Evolutionary conservation across 2,329 filamentous ascomycete species (phyloP), one percentile per base, ranked within the genome.

Genomic region (Penicillium occitanis): DNA sequence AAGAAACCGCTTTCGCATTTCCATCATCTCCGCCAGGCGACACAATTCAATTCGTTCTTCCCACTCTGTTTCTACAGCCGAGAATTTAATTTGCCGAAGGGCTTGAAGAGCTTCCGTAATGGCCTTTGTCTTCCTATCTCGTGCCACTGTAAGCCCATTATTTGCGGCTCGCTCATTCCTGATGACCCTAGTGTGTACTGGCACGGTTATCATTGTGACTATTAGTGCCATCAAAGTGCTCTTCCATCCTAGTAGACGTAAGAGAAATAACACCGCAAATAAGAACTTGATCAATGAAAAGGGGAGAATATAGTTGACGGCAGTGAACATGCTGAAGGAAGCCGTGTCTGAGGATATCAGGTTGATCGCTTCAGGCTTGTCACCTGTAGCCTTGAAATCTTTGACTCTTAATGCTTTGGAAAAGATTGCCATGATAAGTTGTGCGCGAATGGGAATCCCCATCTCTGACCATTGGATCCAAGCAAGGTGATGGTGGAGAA

Each of bases 41-140:
- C 88, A 86, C 68, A 84, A 76, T 68, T 83, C 77, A 74, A 94
- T 91, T 68, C 88, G 90, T n/a, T 83, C 82, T 74, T 93, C 87
- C 91, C 91, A 94, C 70, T 91, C 87, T 22, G 82, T 78, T 75
- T 94, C 91, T 2, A 92, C 78, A 0, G 91, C 91, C 0, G 90
- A 90, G 71, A 94, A 93, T 73, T 94, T 94, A 78, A 94, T 92
- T 76, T 94, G 91, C 1, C 91, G 86, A 69, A 94, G 93, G 10
- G 91, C 91, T 71, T 90, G 86, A 1, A 94, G 79, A 0, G 89
- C 90, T 75, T 94, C 91, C 0, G 90, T 91, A 33, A 94, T 84
- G 17, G 92, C 85, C 0, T 85, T 88, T 78, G 93, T 84, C 76
- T 93, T 93, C 64, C 87, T 83, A 74, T 94, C 91, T 53, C 91